Conservation (phyloP, 2,329 filamentous ascomycete species). For the Sporothrix brunneoviolacea region DNA sequence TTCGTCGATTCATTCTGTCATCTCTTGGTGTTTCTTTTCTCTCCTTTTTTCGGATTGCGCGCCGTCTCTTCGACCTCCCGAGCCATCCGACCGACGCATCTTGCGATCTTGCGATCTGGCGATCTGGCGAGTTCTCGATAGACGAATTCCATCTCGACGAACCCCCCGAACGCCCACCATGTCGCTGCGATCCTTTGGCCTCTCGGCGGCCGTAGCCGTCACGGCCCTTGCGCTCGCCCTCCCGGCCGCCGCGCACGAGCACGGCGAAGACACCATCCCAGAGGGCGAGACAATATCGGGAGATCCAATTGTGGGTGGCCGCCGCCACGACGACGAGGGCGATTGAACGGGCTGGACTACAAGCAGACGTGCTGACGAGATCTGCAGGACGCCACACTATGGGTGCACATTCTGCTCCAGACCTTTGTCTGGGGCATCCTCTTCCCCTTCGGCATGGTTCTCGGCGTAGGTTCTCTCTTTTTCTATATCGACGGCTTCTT, state of each 20-base stretch:
- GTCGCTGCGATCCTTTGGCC: slow-evolving; percentile 2
- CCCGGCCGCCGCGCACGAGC: slow-evolving; percentile 38
- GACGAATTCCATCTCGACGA: background rate
- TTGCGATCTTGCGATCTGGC: background rate
- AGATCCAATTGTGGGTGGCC: slow-evolving; percentile 46
- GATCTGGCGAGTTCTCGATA: background rate
- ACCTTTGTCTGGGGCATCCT: slow-evolving; percentile 82
- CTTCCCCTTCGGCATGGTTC: slow-evolving; percentile 91
- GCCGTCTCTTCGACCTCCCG: background rate
- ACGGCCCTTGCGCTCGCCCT: slow-evolving; percentile 13
- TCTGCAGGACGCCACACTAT: slow-evolving; percentile 69
- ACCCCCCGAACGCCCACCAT: too few species aligned
- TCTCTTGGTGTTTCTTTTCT: background rate
- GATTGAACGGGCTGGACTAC: too few species aligned
- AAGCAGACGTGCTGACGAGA: slow-evolving; percentile 17
- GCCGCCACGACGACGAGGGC: slow-evolving; percentile 11
- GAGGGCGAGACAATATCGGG: slow-evolving; percentile 63
- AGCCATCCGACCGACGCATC: slow-evolving; percentile 5
- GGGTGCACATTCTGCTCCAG: slow-evolving; percentile 89
- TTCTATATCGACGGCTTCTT: background rate
- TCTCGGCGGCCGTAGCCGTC: slow-evolving; percentile 3
- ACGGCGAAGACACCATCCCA: slow-evolving; percentile 50
- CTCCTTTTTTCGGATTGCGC: background rate
- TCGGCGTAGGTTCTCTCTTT: slow-evolving; percentile 58
- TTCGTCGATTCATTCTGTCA: background rate